These are phyloP conservation scores for Clausena lansium DNA, from an alignment of 345 rosid species.

Conservation along the genomic window DNA sequence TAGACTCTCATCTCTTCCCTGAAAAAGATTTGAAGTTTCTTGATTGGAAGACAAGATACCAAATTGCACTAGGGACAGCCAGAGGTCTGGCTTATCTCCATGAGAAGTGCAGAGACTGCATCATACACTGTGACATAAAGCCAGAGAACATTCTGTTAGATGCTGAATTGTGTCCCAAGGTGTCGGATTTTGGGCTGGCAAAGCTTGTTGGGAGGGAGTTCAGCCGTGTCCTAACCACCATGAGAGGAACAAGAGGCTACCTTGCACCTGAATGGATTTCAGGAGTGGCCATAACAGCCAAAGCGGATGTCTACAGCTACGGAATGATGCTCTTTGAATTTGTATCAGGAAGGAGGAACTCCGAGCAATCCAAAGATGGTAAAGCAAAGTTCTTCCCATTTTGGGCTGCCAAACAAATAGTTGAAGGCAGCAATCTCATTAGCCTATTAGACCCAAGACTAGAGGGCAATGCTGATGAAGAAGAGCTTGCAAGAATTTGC, in stretches of 20 bases:
- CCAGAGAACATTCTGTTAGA: conserved; percentile 80
- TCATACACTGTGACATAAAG: conserved; percentile 89
- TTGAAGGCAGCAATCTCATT: conserved; percentile 43
- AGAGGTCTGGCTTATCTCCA: conserved; percentile 85
- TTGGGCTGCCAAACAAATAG: conserved; percentile 43
- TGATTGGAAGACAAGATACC: conserved; percentile 64
- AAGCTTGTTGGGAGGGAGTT: conserved; percentile 84
- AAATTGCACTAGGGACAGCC: conserved; percentile 69
- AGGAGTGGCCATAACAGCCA: conserved; percentile 73
- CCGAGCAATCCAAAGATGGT: conserved; percentile 48
- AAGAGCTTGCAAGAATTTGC: conserved; percentile 64
- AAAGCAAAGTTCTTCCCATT: conserved; percentile 59
- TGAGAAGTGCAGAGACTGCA: conserved; percentile 80
- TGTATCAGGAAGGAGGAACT: conserved; percentile 78
- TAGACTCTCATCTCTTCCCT: conserved; percentile 56
- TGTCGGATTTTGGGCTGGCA: conserved; percentile 81
- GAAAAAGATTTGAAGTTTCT: conserved; percentile 27
- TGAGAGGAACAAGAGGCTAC: conserved; percentile 82
- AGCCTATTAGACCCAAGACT: conserved; percentile 51
- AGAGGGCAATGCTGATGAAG: conserved; percentile 38
- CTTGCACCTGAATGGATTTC: conserved; percentile 54
- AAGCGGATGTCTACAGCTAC: conserved; percentile 87
- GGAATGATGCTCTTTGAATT: conserved; percentile 89
- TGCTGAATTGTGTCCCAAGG: conserved; percentile 15
- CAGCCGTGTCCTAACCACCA: conserved; percentile 77